Base-by-base conservation (phyloP, 495 filamentous ascomycete genomes). In the Penicillium silybi region DNA sequence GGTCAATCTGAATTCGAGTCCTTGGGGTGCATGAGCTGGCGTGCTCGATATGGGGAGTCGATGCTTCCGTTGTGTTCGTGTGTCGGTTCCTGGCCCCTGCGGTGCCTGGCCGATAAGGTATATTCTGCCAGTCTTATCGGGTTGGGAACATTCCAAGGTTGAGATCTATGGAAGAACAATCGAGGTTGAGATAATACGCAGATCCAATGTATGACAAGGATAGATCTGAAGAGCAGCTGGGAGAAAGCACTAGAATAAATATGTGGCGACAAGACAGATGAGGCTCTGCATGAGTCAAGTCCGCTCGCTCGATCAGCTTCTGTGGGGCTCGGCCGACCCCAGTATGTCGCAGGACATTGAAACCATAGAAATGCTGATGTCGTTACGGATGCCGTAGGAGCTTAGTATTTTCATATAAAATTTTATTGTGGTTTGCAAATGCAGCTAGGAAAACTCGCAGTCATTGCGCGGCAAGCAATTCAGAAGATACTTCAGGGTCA, bases 231-330 rank as follows among this genome's bases (percentile, higher is more conserved):
- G 11, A 32, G 4, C 22, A 15, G 19, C 11, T 17, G 25, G 4
- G 17, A 32, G 19, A 22, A 5, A 22, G 9, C 16, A 29, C 15
- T 25, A 26, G 25, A 17, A 15, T 27, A 15, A 22, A 16, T 10
- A 13, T 11, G 7, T 11, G 7, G 13, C 27, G 26, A 42, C 8
- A 10, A 10, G 7, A 6, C n/a, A 41, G 38, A 49, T n/a, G 46
- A 49, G 37, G 46, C 34, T 49, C 38, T 34, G 23, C 34, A 41
- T 49, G 47, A 49, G 19, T 48, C 46, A 50, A 50, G 32, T 26
- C 47, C 38, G 47, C 39, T 13, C 6, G 4, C 47, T 50, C 52
- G 29, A 43, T 27, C 34, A 34, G 42, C 25, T 56, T 55, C 52
- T 35, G 45, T 6, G 17, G 32, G 41, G 18, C 44, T 49, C 45